These are phyloP conservation scores for Knufia fluminis DNA, from an alignment of 2,329 filamentous ascomycete genomes.

Conservation along the genomic window DNA sequence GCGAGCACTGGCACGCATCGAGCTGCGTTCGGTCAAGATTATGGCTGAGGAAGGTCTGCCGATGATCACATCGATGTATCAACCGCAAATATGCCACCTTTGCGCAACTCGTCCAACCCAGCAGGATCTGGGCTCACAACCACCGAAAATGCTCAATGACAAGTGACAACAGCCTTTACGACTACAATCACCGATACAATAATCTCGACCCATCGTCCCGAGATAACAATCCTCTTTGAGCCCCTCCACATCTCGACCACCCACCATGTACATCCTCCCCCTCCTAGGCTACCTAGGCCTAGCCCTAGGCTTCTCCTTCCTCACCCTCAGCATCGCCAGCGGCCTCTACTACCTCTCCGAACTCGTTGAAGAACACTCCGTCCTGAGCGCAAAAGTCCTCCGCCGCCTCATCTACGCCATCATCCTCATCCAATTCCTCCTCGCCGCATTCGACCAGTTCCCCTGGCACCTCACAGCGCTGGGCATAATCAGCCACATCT, in stretches of 20 bases:
- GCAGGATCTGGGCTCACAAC: no score
- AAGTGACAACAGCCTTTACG: not conserved
- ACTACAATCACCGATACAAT: not conserved
- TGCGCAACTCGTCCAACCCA: no score
- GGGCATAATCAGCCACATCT: constrained; percentile 67
- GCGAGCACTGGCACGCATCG: no score
- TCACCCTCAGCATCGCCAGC: constrained; percentile 96
- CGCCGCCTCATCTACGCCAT: constrained; percentile 75
- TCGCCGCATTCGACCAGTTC: constrained; percentile 77
- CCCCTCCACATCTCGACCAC: not conserved
- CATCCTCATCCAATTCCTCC: constrained; percentile 62
- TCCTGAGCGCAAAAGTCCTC: constrained; percentile 79
- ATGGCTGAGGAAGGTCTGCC: no score
- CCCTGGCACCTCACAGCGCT: constrained; percentile 65
- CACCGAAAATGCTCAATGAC: no score
- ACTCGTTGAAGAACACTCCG: constrained; percentile 94
- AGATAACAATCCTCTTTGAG: not conserved
- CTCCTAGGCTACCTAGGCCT: constrained; percentile 83
- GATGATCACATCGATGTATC: no score
- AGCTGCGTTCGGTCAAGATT: no score
- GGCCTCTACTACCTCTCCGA: constrained; percentile 97
- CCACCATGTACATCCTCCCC: constrained; percentile 84
- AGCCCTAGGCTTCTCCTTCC: constrained; percentile 79
- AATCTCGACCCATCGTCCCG: not conserved
- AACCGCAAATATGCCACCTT: no score